Base-by-base conservation (phyloP, 257 asterid genomes). In the Ligustrum vulgare region DNA sequence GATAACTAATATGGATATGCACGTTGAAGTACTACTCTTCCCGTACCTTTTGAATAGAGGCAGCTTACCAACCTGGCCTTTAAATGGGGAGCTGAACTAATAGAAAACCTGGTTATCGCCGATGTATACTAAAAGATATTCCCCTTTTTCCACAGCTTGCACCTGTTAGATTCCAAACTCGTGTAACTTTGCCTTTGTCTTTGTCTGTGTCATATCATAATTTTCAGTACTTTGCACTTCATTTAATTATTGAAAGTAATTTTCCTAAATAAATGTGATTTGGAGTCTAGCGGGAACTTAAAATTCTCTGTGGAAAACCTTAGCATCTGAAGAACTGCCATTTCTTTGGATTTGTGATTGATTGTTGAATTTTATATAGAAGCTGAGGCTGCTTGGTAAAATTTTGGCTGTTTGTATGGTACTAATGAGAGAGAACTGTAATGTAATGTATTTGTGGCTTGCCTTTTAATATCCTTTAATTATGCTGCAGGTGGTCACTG, bases 401-500 rank as follows among this genome's bases (percentile, higher is more conserved):
- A 41, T 10, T 39, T 41, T 41, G 49, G 16, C 49, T 41, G 49
- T 15, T 41, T 41, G 49, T 41, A 16, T 41, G 13, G 49, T 41
- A 10, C 49, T 11, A 41, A 41, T 15, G 49, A 10, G 49, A 41
- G 49, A 41, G 49, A 41, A 41, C 49, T 41, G 13, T 41, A 41
- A 41, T 41, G 2, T 16, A 13, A 49, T 20, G 16, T 49, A 18
- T 54, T 5, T 15, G 12, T 72, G 47, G 51, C 39, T 45, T 39
- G 5, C 66, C 74, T 80, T 15, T 22, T 70, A 56, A 72, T 54
- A 72, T 54, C 63, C 20, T n/a, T 11, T n/a, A 54, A n/a, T 18
- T n/a, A n/a, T 54, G 25, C 63, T 71, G 64, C 86, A 83, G 89
- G 89, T 86, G 87, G 89, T 86, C 89, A 3, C 87, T 86, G 70